A percentile compares a stretch with the other conserved stretches of the same genome.
phyloP scores from a whole-genome alignment of 176 grass and related monocot species.

The Raddia guianensis region DNA sequence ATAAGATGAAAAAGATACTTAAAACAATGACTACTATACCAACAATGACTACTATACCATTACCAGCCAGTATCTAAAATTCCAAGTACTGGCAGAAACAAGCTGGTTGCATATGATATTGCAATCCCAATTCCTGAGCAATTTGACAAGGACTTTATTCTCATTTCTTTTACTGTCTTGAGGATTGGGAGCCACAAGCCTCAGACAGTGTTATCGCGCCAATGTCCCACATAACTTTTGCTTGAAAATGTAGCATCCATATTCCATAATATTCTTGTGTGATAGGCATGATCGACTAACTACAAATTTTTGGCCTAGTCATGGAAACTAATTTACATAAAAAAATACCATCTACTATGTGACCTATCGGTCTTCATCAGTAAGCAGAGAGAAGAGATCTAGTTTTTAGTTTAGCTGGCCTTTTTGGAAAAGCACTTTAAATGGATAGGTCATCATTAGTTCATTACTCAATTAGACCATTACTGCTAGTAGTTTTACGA shows the following conservation, averaged over 20 bases:
- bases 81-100: neutral
- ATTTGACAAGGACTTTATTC: neutral
- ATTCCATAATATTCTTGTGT: slow-evolving; percentile 21
- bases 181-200: neutral
- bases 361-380: neutral
- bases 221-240: neutral
- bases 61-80: neutral
- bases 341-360: slow-evolving; percentile 16
- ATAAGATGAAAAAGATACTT: neutral
- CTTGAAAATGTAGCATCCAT: neutral
- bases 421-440: slow-evolving; percentile 13
- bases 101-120: slow-evolving; percentile 8
- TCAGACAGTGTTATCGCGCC: neutral
- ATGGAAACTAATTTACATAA: slow-evolving; percentile 17
- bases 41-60: slow-evolving; percentile 7
- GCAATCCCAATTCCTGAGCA: neutral
- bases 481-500: slow-evolving; percentile 20
- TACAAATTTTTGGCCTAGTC: neutral
- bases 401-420: neutral
- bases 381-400: neutral
- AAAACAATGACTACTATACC: neutral
- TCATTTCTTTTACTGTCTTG: neutral
- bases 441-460: slow-evolving; percentile 1
- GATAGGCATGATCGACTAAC: neutral
- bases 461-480: neutral